Conservation (phyloP, 805 yeast genomes). For the Wickerhamiella alocasiicola region DNA sequence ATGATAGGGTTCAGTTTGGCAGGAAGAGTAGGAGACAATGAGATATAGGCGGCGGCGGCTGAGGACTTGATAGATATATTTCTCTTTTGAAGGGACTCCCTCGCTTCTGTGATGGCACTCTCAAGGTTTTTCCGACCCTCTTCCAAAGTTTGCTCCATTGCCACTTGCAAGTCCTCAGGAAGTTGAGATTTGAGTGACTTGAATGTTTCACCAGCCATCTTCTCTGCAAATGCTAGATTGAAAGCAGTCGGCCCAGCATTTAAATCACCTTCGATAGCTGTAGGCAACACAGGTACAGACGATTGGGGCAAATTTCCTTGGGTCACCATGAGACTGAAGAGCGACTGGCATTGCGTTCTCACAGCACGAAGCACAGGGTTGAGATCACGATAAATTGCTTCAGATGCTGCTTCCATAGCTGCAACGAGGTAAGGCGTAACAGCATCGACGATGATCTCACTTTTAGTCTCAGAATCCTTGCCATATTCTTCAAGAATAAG, state of each 20-base stretch:
- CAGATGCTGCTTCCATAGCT: slow-evolving; percentile 26
- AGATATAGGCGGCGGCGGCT: slow-evolving; percentile 61
- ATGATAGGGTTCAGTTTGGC: slow-evolving; percentile 79
- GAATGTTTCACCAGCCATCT: slow-evolving; percentile 50
- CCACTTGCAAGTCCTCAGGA: slow-evolving; percentile 56
- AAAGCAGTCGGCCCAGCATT: slow-evolving; percentile 94
- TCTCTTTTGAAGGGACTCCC: slow-evolving; percentile 32
- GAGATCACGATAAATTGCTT: slow-evolving; percentile 47
- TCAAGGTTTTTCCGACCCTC: slow-evolving; percentile 62
- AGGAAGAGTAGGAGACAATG: slow-evolving; percentile 48
- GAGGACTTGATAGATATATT: slow-evolving; percentile 54
- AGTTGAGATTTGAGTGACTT: slow-evolving; percentile 51
- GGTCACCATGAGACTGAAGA: slow-evolving; percentile 65
- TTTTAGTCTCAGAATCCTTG: slow-evolving; percentile 8
- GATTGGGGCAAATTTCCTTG: slow-evolving; percentile 59
- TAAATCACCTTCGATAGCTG: slow-evolving; percentile 84
- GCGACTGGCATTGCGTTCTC: slow-evolving; percentile 74
- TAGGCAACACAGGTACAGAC: slow-evolving; percentile 71
- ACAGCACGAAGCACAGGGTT: slow-evolving; percentile 77
- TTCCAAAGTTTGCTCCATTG: slow-evolving; percentile 59
- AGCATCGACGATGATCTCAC: neutral
- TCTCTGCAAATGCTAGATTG: slow-evolving; percentile 63
- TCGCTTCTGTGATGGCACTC: slow-evolving; percentile 58
- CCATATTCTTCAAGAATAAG: slow-evolving; percentile 56
- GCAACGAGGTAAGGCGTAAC: slow-evolving; percentile 5